A percentile compares a stretch with the other conserved stretches of the same genome.
Evolutionary conservation across 495 filamentous ascomycete genomes (phyloP).

Genomic region (Aspergillus nanangensis): DNA sequence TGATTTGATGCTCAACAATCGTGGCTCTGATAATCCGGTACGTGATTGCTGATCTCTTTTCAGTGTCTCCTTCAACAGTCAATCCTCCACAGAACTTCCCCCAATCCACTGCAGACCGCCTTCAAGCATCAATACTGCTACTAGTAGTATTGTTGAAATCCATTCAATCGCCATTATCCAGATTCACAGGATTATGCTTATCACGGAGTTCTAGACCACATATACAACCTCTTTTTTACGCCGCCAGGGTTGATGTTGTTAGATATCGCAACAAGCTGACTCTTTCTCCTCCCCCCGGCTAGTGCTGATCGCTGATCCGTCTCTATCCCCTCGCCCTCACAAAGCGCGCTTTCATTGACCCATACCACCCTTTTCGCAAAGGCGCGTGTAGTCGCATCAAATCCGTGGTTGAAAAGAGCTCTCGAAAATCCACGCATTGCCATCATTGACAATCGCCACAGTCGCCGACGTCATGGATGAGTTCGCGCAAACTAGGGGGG

Average conservation of each 20-base stretch:
- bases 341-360: constrained; percentile 13
- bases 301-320: constrained; percentile 4
- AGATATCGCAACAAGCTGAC: neutral
- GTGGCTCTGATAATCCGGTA: neutral
- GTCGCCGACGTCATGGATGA: constrained; percentile 28
- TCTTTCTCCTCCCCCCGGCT: constrained; percentile 2
- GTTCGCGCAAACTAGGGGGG: constrained; percentile 63
- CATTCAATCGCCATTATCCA: too few relatives aligned
- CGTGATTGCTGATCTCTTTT: neutral
- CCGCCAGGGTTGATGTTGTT: neutral
- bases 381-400: constrained; percentile 9
- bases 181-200: too few relatives aligned
- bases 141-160: too few relatives aligned
- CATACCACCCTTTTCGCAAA: constrained; percentile 1
- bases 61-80: neutral
- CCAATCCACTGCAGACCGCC: too few relatives aligned
- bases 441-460: too few relatives aligned
- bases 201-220: too few relatives aligned
- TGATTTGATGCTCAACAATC: too few relatives aligned
- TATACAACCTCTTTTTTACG: too few relatives aligned
- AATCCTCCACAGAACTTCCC: neutral
- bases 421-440: too few relatives aligned
- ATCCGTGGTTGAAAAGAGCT: too few relatives aligned
- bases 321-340: constrained; percentile 6
- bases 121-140: too few relatives aligned